Conservation (phyloP, 2,329 filamentous ascomycete genomes). For the Nakataea oryzae region DNA sequence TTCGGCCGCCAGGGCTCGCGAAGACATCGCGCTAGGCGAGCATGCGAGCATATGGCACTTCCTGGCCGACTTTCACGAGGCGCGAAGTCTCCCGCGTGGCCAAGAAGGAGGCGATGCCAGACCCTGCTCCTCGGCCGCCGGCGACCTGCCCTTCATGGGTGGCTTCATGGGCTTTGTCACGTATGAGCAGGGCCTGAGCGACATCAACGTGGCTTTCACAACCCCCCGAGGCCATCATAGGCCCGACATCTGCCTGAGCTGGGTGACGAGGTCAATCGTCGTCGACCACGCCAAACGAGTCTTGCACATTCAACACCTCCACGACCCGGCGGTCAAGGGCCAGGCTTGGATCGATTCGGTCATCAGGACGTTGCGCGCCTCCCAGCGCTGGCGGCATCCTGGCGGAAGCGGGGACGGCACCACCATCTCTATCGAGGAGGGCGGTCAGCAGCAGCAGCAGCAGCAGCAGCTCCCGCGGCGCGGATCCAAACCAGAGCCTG, state of each 20-base stretch:
- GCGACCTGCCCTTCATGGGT: slow-evolving; percentile 57
- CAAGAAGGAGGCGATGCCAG: background rate
- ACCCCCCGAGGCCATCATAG: slow-evolving; percentile 26
- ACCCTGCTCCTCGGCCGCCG: background rate
- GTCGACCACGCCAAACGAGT: slow-evolving; percentile 57
- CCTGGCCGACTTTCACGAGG: slow-evolving; percentile 32
- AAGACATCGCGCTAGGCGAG: slow-evolving; percentile 16
- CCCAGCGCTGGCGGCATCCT: slow-evolving; percentile 15
- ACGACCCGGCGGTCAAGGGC: slow-evolving; percentile 15
- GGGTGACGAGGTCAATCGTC: slow-evolving; percentile 68
- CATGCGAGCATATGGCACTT: slow-evolving; percentile 34
- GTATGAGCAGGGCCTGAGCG: slow-evolving; percentile 69
- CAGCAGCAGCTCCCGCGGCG: no score
- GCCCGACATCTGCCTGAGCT: slow-evolving; percentile 66
- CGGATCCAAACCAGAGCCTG: background rate
- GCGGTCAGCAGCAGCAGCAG: background rate
- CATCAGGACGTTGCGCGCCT: slow-evolving; percentile 16
- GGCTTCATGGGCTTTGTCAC: slow-evolving; percentile 78
- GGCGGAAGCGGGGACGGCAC: background rate
- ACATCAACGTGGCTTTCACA: slow-evolving; percentile 33
- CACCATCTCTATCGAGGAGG: background rate
- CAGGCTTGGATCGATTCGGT: slow-evolving; percentile 34
- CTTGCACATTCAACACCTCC: slow-evolving; percentile 60
- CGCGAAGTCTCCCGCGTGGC: background rate
- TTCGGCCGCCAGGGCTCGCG: slow-evolving; percentile 11